Evolutionary conservation across 306 rosid genomes (phyloP).

Genomic region (Fragaria nilgerrensis): DNA sequence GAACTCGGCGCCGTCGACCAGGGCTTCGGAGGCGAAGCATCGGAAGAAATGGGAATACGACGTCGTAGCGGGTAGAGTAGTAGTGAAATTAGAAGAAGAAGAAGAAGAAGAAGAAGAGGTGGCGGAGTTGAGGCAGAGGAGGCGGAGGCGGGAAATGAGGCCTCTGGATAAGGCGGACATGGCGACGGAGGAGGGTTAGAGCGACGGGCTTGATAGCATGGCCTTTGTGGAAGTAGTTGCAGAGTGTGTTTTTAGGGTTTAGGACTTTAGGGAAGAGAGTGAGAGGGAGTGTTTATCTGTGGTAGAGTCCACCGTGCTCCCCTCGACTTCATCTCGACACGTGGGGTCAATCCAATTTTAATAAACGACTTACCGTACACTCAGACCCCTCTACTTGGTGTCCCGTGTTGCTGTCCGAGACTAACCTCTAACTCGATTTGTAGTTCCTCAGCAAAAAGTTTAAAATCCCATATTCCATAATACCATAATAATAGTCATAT

Average conservation of each 20-base stretch:
- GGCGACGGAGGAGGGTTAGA: constrained; percentile 8
- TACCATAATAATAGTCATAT: no score
- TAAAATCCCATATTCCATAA: no score
- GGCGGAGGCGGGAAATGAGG: constrained; percentile 56
- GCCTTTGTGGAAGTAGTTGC: neutral
- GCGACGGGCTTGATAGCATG: constrained; percentile 2
- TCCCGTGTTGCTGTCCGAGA: no score
- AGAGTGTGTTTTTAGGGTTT: constrained; percentile 12
- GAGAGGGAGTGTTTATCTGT: neutral
- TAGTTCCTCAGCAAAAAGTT: no score
- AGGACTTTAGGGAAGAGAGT: constrained; percentile 4
- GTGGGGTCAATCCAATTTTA: neutral
- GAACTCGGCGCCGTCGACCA: constrained; percentile 30
- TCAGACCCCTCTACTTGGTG: no score
- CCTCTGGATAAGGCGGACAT: constrained; percentile 75
- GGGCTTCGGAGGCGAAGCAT: constrained; percentile 44
- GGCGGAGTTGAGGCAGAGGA: constrained; percentile 27
- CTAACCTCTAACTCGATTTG: no score
- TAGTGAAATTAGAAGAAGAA: no score
- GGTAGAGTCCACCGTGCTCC: neutral
- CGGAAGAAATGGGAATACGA: constrained; percentile 19
- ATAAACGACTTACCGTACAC: neutral
- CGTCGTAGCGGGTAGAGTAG: neutral
- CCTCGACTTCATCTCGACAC: neutral
- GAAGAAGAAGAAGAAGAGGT: neutral